Percentiles rank a stretch among this genome's conserved stretches.
phyloP scores from a whole-genome alignment of 495 filamentous ascomycete genomes.

The Penicillium waksmanii region DNA sequence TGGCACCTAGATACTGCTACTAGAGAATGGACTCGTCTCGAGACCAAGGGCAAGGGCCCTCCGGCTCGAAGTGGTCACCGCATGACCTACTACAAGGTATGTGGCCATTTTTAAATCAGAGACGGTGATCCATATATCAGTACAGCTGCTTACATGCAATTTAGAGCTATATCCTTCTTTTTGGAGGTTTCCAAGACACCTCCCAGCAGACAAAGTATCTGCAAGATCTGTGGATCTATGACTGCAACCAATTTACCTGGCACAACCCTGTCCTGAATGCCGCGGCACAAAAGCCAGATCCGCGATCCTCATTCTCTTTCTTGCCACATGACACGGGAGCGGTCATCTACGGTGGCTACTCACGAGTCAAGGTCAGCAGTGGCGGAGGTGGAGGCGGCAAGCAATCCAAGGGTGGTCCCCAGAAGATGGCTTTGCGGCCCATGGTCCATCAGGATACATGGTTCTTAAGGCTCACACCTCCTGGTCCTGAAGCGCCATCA shows the following conservation, averaged over 20 bases:
- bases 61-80: slow-evolving; percentile 91
- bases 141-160: slow-evolving; percentile 10
- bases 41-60: slow-evolving; percentile 84
- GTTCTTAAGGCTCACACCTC: slow-evolving; percentile 81
- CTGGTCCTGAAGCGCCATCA: slow-evolving; percentile 61
- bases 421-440: slow-evolving; percentile 75
- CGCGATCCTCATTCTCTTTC: slow-evolving; percentile 86
- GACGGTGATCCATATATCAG: slow-evolving; percentile 26
- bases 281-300: slow-evolving; percentile 83
- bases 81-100: slow-evolving; percentile 88
- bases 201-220: slow-evolving; percentile 92
- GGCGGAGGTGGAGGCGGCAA: slow-evolving; percentile 46
- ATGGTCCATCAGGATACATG: slow-evolving; percentile 93
- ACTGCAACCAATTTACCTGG: slow-evolving; percentile 75
- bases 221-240: slow-evolving; percentile 68
- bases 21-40: slow-evolving; percentile 87
- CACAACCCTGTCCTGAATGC: slow-evolving; percentile 69
- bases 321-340: slow-evolving; percentile 88
- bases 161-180: slow-evolving; percentile 70
- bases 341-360: slow-evolving; percentile 90
- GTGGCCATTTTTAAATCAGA: slow-evolving; percentile 23
- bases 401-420: slow-evolving; percentile 64
- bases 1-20: slow-evolving; percentile 84
- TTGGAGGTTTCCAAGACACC: slow-evolving; percentile 94
- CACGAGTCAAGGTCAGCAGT: slow-evolving; percentile 75